Evolutionary conservation across 768 basidiomycete species (phyloP).

Genomic region (Phlebiopsis flavidoalba): DNA sequence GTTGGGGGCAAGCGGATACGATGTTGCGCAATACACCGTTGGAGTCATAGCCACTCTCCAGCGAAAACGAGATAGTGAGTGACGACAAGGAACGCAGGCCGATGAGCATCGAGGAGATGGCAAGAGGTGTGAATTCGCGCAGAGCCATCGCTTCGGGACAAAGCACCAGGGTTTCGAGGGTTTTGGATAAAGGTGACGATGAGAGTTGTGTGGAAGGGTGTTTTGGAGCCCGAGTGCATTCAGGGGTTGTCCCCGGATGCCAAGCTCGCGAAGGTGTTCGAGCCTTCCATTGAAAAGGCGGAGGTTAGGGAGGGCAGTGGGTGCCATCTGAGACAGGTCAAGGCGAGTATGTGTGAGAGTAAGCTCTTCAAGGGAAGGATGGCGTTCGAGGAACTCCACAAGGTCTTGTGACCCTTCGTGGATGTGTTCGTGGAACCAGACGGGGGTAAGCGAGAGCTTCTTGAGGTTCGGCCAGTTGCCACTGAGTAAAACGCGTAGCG

Average conservation of each 20-base stretch:
- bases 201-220: slow-evolving; percentile 12
- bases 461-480: slow-evolving; percentile 67
- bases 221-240: slow-evolving; percentile 9
- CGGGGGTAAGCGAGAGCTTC: slow-evolving; percentile 58
- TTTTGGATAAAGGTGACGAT: slow-evolving; percentile 27
- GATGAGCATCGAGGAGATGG: slow-evolving; percentile 55
- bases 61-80: slow-evolving; percentile 59
- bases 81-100: slow-evolving; percentile 49
- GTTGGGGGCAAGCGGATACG: slow-evolving; percentile 58
- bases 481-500: slow-evolving; percentile 45
- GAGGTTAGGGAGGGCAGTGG: slow-evolving; percentile 41
- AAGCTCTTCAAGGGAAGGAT: slow-evolving; percentile 38
- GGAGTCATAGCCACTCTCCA: slow-evolving; percentile 68
- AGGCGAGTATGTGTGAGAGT: slow-evolving; percentile 17
- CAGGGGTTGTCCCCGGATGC: slow-evolving; percentile 22
- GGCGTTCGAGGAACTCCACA: slow-evolving; percentile 62
- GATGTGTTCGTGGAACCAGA: slow-evolving; percentile 51
- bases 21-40: slow-evolving; percentile 65
- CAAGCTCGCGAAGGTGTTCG: slow-evolving; percentile 59
- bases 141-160: slow-evolving; percentile 64
- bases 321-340: slow-evolving; percentile 45
- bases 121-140: slow-evolving; percentile 60
- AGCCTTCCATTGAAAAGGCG: slow-evolving; percentile 64
- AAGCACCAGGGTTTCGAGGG: slow-evolving; percentile 52
- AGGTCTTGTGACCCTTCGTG: slow-evolving; percentile 47